Evolutionary conservation across 805 yeast species (phyloP), one percentile per base, ranked within the genome.

Genomic region (Isabelozyma heimii): DNA sequence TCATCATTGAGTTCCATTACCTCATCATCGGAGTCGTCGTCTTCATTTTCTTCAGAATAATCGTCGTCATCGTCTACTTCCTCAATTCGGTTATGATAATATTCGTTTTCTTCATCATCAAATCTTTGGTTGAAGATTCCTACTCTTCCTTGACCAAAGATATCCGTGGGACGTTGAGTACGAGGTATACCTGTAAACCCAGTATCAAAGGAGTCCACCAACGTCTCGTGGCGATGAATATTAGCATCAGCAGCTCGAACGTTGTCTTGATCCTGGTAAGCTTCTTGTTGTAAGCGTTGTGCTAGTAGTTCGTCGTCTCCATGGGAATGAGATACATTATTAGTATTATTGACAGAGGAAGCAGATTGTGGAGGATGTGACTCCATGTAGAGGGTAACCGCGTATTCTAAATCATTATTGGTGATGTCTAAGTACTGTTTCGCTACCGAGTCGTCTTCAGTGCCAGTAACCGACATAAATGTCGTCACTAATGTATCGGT

Each of bases 401-500:
- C 98, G 16, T 83, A 80, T 49, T 91, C 96, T 33, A 92, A 63
- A 62, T 89, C 82, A 42, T 83, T 82, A 44, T 85, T 91, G 4
- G 92, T 79, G 71, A 92, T 83, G 24, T 85, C 91, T 16, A 94
- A 65, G 61, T 85, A 94, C 56, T 85, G 89, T 46, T 76, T 71
- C 0, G 98, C 98, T 10, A 80, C 70, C 5, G 75, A 76, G 1
- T 80, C 76, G 61, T 87, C 92, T 1, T 82, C 76, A 2, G 82
- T 81, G 17, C 89, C 87, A 0, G 98, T 91, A 47, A 94, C 84
- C 39, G 92, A 91, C 65, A 91, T 73, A 66, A 94, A 94, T 17
- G 84, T 80, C 17, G 87, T 84, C 37, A 89, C 73, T 43, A 74
- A 69, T 45, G 79, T 87, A 46, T 78, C 79, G 13, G 24, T 7